A percentile compares a stretch with the other conserved stretches of the same genome.
These are phyloP conservation scores for Naganishia kalamii DNA, from an alignment of 768 basidiomycete species.

Conservation along the genomic window DNA sequence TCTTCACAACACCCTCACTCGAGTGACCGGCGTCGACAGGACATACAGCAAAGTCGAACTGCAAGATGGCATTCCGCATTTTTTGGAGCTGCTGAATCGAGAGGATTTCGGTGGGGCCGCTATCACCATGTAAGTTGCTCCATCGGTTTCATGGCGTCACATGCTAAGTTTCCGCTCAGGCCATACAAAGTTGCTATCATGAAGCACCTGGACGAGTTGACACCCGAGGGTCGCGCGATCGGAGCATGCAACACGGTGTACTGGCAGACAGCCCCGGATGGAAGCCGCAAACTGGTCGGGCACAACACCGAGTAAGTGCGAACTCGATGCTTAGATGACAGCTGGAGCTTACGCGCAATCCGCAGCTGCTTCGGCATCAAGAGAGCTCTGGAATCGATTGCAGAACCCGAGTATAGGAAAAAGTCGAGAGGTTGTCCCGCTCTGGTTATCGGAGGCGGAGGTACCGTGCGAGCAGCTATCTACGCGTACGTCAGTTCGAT, in stretches of 20 bases:
- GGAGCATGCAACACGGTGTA: conserved; percentile 33
- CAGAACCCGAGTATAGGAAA: background rate
- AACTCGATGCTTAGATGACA: no score
- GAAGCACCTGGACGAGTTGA: conserved; percentile 25
- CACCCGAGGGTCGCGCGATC: conserved; percentile 24
- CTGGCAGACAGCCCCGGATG: conserved; percentile 7
- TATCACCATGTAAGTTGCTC: conserved; percentile 30
- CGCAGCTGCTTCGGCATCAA: conserved; percentile 5
- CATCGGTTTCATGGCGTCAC: background rate
- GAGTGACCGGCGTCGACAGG: conserved; percentile 28
- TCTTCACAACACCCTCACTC: conserved; percentile 37
- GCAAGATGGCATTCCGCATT: conserved; percentile 24
- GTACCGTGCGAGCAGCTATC: conserved; percentile 32
- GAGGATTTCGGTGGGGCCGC: conserved; percentile 32
- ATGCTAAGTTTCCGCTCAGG: conserved; percentile 22
- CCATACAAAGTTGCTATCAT: conserved; percentile 32
- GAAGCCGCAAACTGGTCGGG: conserved; percentile 25
- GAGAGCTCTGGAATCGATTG: conserved; percentile 6
- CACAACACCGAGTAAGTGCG: conserved; percentile 29
- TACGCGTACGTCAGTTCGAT: conserved; percentile 17
- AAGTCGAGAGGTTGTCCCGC: conserved; percentile 18
- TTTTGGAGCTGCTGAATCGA: conserved; percentile 26
- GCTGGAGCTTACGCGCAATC: no score
- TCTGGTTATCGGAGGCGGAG: conserved; percentile 30
- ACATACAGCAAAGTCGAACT: conserved; percentile 29